These are phyloP conservation scores for Rhododendron williamsianum DNA, from an alignment of 148 eudicot species.

Conservation along the genomic window DNA sequence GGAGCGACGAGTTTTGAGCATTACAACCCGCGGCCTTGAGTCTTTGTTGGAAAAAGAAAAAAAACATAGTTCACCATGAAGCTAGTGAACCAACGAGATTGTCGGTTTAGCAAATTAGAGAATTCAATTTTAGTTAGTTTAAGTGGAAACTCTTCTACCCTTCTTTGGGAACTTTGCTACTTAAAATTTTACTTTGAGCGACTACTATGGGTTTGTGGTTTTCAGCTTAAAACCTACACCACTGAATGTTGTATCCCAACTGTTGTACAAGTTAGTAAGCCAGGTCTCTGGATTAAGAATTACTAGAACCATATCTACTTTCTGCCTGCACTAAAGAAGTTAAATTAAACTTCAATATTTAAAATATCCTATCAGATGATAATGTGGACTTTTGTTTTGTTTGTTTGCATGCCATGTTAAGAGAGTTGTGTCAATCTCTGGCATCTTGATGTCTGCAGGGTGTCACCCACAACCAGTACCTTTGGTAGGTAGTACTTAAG, in stretches of 20 bases:
- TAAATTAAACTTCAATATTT: neutral
- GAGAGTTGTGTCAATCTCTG: neutral
- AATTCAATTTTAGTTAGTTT: neutral
- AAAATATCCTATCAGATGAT: neutral
- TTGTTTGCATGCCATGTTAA: neutral
- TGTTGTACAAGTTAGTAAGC: neutral
- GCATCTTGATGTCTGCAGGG: neutral
- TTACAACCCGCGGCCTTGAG: neutral
- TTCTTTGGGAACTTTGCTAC: neutral
- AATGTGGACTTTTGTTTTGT: neutral
- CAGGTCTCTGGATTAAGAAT: neutral
- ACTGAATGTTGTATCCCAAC: neutral
- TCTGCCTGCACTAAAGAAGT: neutral
- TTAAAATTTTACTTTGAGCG: neutral
- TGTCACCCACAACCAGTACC: neutral
- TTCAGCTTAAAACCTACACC: neutral
- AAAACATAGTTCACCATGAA: neutral
- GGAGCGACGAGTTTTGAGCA: neutral
- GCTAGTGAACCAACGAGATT: neutral
- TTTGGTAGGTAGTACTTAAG: neutral
- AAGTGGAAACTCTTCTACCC: neutral
- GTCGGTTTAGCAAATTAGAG: neutral
- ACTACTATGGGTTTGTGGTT: neutral
- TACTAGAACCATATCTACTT: neutral
- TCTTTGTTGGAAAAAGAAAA: neutral